Percentiles rank a stretch among this genome's conserved stretches.
Evolutionary conservation across 2,329 filamentous ascomycete species (phyloP).

Genomic region (Arthrobotrys pseudoclavata): DNA sequence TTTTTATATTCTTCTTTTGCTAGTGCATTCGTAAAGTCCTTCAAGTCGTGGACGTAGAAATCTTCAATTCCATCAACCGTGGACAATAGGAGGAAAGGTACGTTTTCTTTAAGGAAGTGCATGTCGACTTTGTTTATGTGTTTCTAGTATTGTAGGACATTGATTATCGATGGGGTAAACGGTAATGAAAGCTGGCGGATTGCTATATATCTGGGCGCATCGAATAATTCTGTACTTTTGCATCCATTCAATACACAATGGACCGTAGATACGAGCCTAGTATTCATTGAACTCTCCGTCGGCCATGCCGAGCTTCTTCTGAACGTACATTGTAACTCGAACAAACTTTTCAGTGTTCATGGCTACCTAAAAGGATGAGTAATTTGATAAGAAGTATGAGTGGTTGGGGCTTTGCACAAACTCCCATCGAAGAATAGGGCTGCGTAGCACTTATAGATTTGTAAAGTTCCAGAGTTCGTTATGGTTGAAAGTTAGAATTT

Average conservation of each 20-base stretch:
- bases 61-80: constrained; percentile 32
- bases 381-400: constrained; percentile 11
- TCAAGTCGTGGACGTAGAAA: constrained; percentile 33
- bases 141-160: not conserved
- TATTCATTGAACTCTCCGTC: constrained; percentile 61
- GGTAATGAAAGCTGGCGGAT: too few relatives aligned
- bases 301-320: constrained; percentile 58
- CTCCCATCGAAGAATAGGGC: too few relatives aligned
- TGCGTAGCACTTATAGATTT: too few relatives aligned
- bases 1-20: constrained; percentile 23
- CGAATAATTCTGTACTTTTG: constrained; percentile 57
- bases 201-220: constrained; percentile 70
- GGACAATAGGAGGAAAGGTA: not conserved
- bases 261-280: constrained; percentile 61
- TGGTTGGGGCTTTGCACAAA: too few relatives aligned
- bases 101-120: not conserved
- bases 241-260: constrained; percentile 61
- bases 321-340: constrained; percentile 60
- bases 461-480: too few relatives aligned
- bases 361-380: too few relatives aligned
- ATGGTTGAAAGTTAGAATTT: too few relatives aligned
- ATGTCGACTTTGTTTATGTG: constrained; percentile 20
- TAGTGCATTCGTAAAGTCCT: constrained; percentile 27
- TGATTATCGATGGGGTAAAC: too few relatives aligned
- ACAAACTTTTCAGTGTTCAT: constrained; percentile 61